Percentiles rank a stretch among this genome's conserved stretches.
phyloP scores from a whole-genome alignment of 768 basidiomycete genomes.

The Mrakia blollopis region DNA sequence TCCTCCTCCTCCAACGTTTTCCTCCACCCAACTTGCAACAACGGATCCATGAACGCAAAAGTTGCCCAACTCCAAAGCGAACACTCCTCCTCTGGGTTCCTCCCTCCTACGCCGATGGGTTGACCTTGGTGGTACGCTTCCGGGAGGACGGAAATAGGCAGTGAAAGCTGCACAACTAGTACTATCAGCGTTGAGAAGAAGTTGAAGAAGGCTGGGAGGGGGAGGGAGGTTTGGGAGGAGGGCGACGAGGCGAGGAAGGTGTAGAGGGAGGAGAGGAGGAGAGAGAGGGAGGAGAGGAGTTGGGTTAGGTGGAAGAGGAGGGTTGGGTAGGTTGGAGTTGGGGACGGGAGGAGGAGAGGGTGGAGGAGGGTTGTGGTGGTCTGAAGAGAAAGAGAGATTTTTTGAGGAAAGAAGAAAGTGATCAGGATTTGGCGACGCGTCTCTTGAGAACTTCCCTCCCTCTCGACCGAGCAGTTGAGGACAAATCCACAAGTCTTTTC shows the following conservation, averaged over 20 bases:
- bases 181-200: background rate
- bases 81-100: constrained; percentile 18
- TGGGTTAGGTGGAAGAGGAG: constrained; percentile 6
- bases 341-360: constrained; percentile 1
- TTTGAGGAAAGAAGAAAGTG: background rate
- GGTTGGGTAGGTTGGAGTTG: background rate
- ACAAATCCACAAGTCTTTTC: no score
- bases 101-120: constrained; percentile 8
- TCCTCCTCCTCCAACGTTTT: constrained; percentile 27
- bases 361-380: background rate
- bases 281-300: no score
- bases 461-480: no score
- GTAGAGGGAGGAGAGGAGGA: background rate
- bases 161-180: background rate
- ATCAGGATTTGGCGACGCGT: no score
- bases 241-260: background rate
- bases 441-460: no score
- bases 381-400: background rate
- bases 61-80: background rate
- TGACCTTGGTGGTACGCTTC: background rate
- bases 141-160: constrained; percentile 5
- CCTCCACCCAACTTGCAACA: constrained; percentile 19
- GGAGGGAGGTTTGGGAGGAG: background rate
- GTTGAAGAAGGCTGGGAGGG: background rate
- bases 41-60: background rate